Conservation (phyloP, 495 filamentous ascomycete genomes). For the Podospora bellae-mahoneyi region DNA sequence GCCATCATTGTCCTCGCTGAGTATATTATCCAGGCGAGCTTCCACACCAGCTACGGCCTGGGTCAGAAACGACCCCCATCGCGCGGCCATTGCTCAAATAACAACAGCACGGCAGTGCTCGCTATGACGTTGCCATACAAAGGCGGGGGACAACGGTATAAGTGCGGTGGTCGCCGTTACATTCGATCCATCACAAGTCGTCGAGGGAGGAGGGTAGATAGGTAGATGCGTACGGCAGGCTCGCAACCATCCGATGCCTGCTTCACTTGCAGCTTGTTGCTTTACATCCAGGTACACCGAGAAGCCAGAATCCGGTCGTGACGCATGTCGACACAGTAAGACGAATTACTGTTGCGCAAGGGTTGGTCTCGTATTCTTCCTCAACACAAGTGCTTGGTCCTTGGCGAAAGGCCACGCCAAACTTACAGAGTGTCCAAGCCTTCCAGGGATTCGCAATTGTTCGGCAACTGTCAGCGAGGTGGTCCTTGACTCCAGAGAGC, state of each 20-base stretch:
- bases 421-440: constrained; percentile 7
- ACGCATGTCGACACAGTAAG: background rate
- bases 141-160: background rate
- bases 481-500: constrained; percentile 2
- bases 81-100: constrained; percentile 18
- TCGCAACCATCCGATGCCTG: background rate
- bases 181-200: constrained; percentile 17
- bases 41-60: constrained; percentile 93
- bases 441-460: constrained; percentile 14
- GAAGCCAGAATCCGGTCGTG: background rate
- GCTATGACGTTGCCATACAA: constrained; percentile 13
- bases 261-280: background rate
- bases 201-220: background rate
- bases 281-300: background rate
- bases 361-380: background rate
- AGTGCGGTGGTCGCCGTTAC: constrained; percentile 2
- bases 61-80: constrained; percentile 84
- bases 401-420: background rate
- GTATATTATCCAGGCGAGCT: constrained; percentile 84
- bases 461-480: constrained; percentile 13
- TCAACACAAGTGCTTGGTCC: background rate
- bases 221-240: too few relatives aligned
- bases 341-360: background rate
- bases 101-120: background rate
- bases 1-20: constrained; percentile 68